Evolutionary conservation across 2,329 filamentous ascomycete species (phyloP).

Genomic region (Pyrenochaeta sp.): DNA sequence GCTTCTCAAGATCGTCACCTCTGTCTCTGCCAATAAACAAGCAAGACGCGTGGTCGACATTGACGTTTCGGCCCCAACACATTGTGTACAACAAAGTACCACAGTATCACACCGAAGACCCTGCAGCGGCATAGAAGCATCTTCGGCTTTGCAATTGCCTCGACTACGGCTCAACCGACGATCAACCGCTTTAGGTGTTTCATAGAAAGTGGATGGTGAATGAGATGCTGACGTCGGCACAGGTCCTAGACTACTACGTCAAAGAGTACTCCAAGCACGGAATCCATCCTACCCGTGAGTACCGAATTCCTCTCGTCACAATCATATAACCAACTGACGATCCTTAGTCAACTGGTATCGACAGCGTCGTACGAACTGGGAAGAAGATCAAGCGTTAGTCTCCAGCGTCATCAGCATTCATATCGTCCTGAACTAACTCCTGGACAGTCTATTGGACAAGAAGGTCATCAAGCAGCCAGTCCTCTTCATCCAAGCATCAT

Average conservation of each 20-base stretch:
- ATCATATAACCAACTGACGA: constrained; percentile 18
- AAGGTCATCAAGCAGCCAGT: constrained; percentile 57
- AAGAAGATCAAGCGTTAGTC: constrained; percentile 69
- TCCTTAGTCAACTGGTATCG: constrained; percentile 83
- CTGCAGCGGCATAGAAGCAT: background rate
- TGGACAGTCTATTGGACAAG: constrained; percentile 30
- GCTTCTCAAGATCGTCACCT: background rate
- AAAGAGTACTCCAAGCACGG: constrained; percentile 74
- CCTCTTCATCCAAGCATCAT: constrained; percentile 76
- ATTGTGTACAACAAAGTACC: no score
- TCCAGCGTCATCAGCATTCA: background rate
- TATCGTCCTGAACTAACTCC: background rate
- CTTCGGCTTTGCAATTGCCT: constrained; percentile 13
- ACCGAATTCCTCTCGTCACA: background rate
- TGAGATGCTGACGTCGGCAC: constrained; percentile 55
- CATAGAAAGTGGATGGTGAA: constrained; percentile 13
- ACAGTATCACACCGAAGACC: background rate
- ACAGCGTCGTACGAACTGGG: constrained; percentile 72
- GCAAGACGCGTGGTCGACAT: no score
- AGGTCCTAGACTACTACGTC: constrained; percentile 74
- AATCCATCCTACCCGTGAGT: constrained; percentile 73
- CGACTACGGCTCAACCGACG: constrained; percentile 3
- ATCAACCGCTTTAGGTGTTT: constrained; percentile 6
- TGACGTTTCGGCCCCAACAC: no score
- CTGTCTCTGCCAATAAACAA: no score